These are phyloP conservation scores for Lactifluus hygrophoroides DNA, from an alignment of 768 basidiomycete species.

Conservation along the genomic window DNA sequence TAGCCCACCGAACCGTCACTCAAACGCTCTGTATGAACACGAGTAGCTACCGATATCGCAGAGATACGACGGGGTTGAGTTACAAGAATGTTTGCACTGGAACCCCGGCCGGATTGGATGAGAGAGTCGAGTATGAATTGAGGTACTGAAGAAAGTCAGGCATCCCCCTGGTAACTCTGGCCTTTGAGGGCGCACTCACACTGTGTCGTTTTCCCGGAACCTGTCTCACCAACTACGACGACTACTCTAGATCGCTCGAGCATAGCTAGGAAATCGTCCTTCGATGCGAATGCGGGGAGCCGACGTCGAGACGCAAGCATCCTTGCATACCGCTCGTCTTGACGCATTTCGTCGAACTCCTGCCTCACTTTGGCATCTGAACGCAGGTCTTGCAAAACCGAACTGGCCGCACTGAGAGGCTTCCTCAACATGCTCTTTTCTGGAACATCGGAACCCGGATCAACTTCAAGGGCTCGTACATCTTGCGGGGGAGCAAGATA, in stretches of 20 bases:
- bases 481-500: conserved; percentile 39
- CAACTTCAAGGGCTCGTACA: neutral
- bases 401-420: conserved; percentile 23
- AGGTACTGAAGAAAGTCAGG: conserved; percentile 44
- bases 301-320: conserved; percentile 48
- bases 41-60: conserved; percentile 79
- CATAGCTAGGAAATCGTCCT: conserved; percentile 49
- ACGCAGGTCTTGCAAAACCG: conserved; percentile 33
- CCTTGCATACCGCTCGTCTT: conserved; percentile 41
- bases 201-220: conserved; percentile 90
- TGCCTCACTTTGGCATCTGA: conserved; percentile 41
- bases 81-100: conserved; percentile 64
- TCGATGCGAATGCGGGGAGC: conserved; percentile 70
- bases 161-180: neutral
- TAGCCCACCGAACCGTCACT: conserved; percentile 81
- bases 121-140: conserved; percentile 85
- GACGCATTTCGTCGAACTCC: conserved; percentile 42
- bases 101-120: conserved; percentile 52
- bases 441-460: neutral
- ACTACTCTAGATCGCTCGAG: conserved; percentile 58
- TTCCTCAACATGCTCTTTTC: neutral
- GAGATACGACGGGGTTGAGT: conserved; percentile 89
- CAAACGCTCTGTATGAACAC: conserved; percentile 74
- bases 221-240: conserved; percentile 87
- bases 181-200: conserved; percentile 32